Base-by-base conservation (phyloP, 75 land plant species). In the Cunninghamia lanceolata region DNA sequence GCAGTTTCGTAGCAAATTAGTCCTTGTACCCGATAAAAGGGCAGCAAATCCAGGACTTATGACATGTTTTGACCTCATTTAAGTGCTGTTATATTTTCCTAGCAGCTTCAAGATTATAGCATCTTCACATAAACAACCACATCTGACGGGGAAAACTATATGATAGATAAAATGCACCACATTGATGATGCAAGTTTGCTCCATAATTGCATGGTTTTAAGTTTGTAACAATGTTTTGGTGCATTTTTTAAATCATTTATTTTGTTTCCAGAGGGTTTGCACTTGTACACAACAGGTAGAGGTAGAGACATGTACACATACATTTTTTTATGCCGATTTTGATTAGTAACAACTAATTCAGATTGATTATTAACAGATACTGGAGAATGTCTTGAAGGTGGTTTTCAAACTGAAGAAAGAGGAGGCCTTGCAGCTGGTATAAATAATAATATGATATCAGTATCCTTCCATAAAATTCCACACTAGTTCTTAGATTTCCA, bases 401-500 rank as follows among this genome's bases (percentile, higher is more conserved):
- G 91, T 91, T 38, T 91, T 91, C 83, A 50, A 91, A 54, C 34
- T 91, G 86, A 89, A 89, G 86, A 84, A 90, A 34, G 86, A 91
- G 56, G 91, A 89, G 77, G 86, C 87, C 28, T 88, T 91, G 81
- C 81, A 78, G 81, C 39, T 21, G 25, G 81, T 78, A 78, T 78
- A 78, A 78, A 56, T 13, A 13, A 13, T 50, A 50, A 50, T 50
- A 50, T 50, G 77, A 74, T 74, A 36, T 36, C 77, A 74, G 34
- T 35, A 14, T 74, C 77, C 76, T 74, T 74, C 36, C 14, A 74
- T 36, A 74, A 35, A 74, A 50, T 50, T 50, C 53, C 50, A 46
- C 16, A 50, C 11, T 11, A 50, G 53, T 50, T 46, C 11, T 50
- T 13, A 50, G 1, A 50, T 50, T 40, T 50, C 53, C 53, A 50